Base-by-base conservation (phyloP, 83 land plant species). In the Picea mariana region DNA sequence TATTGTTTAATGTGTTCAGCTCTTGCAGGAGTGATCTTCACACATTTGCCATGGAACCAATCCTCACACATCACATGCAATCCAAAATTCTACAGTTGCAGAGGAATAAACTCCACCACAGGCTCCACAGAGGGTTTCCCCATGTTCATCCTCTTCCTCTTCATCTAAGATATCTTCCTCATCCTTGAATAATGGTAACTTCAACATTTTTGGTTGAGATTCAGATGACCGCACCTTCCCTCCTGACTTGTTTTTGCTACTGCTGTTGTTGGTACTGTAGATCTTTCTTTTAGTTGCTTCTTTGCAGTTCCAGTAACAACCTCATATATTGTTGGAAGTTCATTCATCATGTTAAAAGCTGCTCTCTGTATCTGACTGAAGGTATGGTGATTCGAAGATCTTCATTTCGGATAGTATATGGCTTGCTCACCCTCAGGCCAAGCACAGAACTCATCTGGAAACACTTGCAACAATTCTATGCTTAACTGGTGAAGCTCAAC, bases 261-360 rank as follows among this genome's bases (percentile, higher is more conserved):
- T 81, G 81, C 83, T 83, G 69, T 83, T 60, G 49, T 81, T 84
- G 13, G 86, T 62, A 23, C 77, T 21, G 81, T 47, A 60, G 92
- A 84, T 34, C 84, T 85, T 67, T 84, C 92, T 81, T 90, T 90
- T 3, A 44, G 68, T 87, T 75, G 87, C 82, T 83, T 87, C 81
- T 83, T 81, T 12, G 81, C 84, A 80, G 85, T 59, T 62, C 94
- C 90, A 72, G 84, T 86, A 24, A 92, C 90, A 84, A 87, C 85
- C 75, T 92, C 94, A 77, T 38, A 38, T 38, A 38, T 38, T 38
- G 40, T 38, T 38, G 40, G 40, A 38, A 38, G 40, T 38, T 38
- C 94, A 86, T 92, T 89, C 76, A 92, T 92, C 94, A 89, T 81
- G 34, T 75, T 79, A 92, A 92, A 2, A 92, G 84, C 58, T 86